These are phyloP conservation scores for Pseudogymnoascus sp. DNA, from an alignment of 2,329 filamentous ascomycete species.

Conservation along the genomic window DNA sequence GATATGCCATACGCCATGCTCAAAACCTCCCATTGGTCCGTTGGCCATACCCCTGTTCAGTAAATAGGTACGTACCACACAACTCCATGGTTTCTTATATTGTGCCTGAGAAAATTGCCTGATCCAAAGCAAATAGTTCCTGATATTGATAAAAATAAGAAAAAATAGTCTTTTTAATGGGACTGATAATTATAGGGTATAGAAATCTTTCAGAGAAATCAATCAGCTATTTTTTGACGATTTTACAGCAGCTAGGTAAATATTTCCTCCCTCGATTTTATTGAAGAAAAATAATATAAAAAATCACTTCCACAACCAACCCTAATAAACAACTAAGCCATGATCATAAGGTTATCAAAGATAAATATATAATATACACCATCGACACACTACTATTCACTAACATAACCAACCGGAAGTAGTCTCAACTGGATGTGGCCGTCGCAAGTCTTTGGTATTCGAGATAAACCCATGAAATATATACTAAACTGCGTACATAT, in stretches of 20 bases:
- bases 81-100: background rate
- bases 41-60: background rate
- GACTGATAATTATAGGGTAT: background rate
- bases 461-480: background rate
- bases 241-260: no score
- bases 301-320: background rate
- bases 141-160: background rate
- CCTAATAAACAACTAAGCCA: background rate
- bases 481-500: background rate
- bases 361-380: background rate
- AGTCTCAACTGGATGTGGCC: background rate
- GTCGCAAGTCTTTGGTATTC: background rate
- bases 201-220: background rate
- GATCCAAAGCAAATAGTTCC: background rate
- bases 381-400: background rate
- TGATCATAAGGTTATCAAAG: background rate
- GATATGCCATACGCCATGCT: constrained; percentile 3
- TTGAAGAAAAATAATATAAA: background rate
- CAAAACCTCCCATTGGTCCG: background rate
- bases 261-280: background rate
- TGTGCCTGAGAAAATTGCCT: background rate
- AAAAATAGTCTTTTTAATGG: background rate
- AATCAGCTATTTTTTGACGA: no score
- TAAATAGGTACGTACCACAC: background rate
- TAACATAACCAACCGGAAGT: no score